Percentiles rank a stretch among this genome's conserved stretches.
Evolutionary conservation across 495 filamentous ascomycete species (phyloP).

Genomic region (Annulohypoxylon bovei): DNA sequence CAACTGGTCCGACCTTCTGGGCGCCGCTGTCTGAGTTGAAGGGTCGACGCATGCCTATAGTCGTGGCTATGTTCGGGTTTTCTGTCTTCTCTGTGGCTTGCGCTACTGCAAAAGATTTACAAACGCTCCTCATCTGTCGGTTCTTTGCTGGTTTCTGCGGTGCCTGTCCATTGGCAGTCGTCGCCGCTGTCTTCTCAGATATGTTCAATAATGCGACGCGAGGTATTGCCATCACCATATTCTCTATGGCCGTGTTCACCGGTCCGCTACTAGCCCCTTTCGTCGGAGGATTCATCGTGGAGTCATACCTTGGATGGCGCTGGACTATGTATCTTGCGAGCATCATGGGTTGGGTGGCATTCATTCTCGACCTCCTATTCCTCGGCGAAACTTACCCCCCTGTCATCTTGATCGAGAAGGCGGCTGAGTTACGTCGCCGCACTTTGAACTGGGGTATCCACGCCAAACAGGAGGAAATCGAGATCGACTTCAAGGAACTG

Average conservation of each 20-base stretch:
- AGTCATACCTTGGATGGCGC: slow-evolving; percentile 78
- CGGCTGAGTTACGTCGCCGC: slow-evolving; percentile 77
- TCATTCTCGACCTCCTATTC: slow-evolving; percentile 75
- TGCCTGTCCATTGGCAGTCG: slow-evolving; percentile 81
- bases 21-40: slow-evolving; percentile 82
- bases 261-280: slow-evolving; percentile 86
- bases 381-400: slow-evolving; percentile 87
- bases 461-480: slow-evolving; percentile 92
- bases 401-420: slow-evolving; percentile 79
- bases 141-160: slow-evolving; percentile 85
- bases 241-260: slow-evolving; percentile 84
- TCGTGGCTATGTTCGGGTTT: slow-evolving; percentile 81
- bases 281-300: slow-evolving; percentile 83
- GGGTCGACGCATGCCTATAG: slow-evolving; percentile 76
- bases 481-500: slow-evolving; percentile 82
- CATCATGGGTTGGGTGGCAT: slow-evolving; percentile 81
- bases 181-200: slow-evolving; percentile 88
- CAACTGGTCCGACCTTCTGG: slow-evolving; percentile 70
- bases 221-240: slow-evolving; percentile 83
- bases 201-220: slow-evolving; percentile 83
- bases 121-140: slow-evolving; percentile 82
- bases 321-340: slow-evolving; percentile 81
- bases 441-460: slow-evolving; percentile 95
- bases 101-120: slow-evolving; percentile 79
- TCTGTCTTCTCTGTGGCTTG: slow-evolving; percentile 77